Evolutionary conservation across 805 yeast genomes (phyloP), one percentile per base, ranked within the genome.

Genomic region (Blastobotrys attinorum): DNA sequence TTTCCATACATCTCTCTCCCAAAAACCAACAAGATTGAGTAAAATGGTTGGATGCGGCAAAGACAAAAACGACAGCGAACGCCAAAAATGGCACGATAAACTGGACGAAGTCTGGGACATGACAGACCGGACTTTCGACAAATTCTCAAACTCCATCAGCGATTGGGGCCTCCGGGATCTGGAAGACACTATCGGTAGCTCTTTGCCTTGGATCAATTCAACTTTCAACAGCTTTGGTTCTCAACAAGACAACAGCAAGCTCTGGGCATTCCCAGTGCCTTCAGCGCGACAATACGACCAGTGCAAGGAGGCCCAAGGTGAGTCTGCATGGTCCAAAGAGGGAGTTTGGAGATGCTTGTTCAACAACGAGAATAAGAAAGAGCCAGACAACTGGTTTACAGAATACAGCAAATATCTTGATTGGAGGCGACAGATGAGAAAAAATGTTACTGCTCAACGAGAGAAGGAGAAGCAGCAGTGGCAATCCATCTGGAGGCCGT

Each of bases 281-380:
- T 66, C 79, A 0, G 66, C 73, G 2, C 60, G 70, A 40, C 73
- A 76, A 48, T 85, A 79, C 60, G 69, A 73, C 42, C 69, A 74
- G 37, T 90, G 97, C 62, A 53, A 73, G 48, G 74, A 73, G 17
- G 64, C 72, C 29, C 65, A 77, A 6, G 97, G 98, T 2, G 64
- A 73, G 4, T 75, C 86, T 0, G 79, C 78, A 10, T 90, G 97
- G 96, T 94, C 87, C 58, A 64, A 75, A 31, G 70, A 73, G 18
- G 97, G 97, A 0, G 75, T 79, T 61, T 90, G 97, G 97, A 75
- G 89, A 57, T 90, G 97, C 64, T 65, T 90, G 37, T 82, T 89
- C 61, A 95, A 96, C 10, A 70, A 71, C 15, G 44, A 48, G 31
- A 46, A 42, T 27, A 44, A 50, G 47, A n/a, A 72, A 48, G 58